A percentile compares a stretch with the other conserved stretches of the same genome.
These are phyloP conservation scores for Debaryomycetaceae sp. DNA, from an alignment of 1,139 yeast genomes.

Conservation along the genomic window DNA sequence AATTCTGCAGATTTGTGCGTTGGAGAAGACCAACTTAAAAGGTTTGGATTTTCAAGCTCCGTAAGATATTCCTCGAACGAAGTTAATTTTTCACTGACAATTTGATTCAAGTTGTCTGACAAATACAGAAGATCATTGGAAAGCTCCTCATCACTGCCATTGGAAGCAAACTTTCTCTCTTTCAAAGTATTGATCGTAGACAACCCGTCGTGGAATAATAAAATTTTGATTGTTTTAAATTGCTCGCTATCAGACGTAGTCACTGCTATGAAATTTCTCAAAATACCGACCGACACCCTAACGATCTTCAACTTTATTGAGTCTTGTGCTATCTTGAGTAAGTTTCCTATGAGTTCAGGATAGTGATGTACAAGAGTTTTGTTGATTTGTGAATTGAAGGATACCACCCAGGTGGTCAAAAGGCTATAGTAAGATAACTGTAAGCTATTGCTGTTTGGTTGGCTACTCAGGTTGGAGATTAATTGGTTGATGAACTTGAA, in stretches of 20 bases:
- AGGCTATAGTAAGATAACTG: conserved; percentile 83
- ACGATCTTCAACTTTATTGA: conserved; percentile 92
- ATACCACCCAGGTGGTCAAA: conserved; percentile 78
- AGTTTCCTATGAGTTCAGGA: conserved; percentile 56
- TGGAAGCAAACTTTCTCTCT: conserved; percentile 81
- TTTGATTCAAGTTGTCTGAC: conserved; percentile 58
- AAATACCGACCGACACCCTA: conserved; percentile 71
- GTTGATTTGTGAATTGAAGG: conserved; percentile 63
- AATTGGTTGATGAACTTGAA: conserved; percentile 52
- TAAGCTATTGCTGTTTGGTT: conserved; percentile 56
- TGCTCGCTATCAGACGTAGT: conserved; percentile 28
- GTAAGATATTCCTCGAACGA: conserved; percentile 90
- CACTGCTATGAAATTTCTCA: conserved; percentile 55
- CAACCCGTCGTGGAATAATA: conserved; percentile 76
- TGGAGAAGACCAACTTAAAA: conserved; percentile 82
- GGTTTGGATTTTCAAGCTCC: conserved; percentile 75
- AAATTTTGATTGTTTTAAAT: conserved; percentile 59
- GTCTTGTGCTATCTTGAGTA: conserved; percentile 53
- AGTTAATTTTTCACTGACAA: conserved; percentile 69
- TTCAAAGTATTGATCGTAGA: conserved; percentile 64
- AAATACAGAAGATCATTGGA: conserved; percentile 65
- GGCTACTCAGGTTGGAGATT: conserved; percentile 30
- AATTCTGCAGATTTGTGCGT: conserved; percentile 85
- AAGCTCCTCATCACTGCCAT: conserved; percentile 77
- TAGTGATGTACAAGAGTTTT: conserved; percentile 52